phyloP scores from a whole-genome alignment of 345 rosid species.

The Atalantia buxifolia region DNA sequence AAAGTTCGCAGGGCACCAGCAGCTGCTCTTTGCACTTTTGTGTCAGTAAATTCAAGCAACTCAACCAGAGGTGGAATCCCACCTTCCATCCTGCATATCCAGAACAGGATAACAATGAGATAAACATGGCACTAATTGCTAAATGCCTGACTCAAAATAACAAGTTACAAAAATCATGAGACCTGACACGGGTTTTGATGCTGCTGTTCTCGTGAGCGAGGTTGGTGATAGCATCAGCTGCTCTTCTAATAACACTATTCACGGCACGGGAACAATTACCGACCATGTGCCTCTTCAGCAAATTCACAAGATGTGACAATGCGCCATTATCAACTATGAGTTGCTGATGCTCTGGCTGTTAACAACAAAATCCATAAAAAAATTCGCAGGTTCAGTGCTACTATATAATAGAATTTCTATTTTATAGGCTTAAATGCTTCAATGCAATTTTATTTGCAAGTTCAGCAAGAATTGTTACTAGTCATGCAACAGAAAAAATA shows the following conservation, averaged over 20 bases:
- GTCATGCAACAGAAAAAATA: background rate
- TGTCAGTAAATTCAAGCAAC: conserved; percentile 79
- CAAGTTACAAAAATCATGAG: conserved; percentile 25
- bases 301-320: conserved; percentile 69
- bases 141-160: conserved; percentile 7
- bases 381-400: conserved; percentile 10
- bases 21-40: conserved; percentile 98
- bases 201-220: conserved; percentile 97
- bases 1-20: conserved; percentile 96
- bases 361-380: conserved; percentile 23
- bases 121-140: background rate
- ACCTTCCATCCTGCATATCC: conserved; percentile 71
- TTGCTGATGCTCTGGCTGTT: conserved; percentile 99
- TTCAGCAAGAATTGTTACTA: background rate
- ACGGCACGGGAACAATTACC: conserved; percentile 66
- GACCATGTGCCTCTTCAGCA: conserved; percentile 72
- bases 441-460: background rate
- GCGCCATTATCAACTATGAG: conserved; percentile 93
- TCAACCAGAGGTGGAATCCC: conserved; percentile 98
- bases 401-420: background rate
- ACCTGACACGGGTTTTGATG: conserved; percentile 97
- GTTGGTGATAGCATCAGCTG: conserved; percentile 98
- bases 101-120: conserved; percentile 15
- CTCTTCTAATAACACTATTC: conserved; percentile 87
- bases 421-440: background rate